Percentiles rank a stretch among this genome's conserved stretches.
Evolutionary conservation across 2,329 filamentous ascomycete genomes (phyloP).

Genomic region (Meredithiella fracta): DNA sequence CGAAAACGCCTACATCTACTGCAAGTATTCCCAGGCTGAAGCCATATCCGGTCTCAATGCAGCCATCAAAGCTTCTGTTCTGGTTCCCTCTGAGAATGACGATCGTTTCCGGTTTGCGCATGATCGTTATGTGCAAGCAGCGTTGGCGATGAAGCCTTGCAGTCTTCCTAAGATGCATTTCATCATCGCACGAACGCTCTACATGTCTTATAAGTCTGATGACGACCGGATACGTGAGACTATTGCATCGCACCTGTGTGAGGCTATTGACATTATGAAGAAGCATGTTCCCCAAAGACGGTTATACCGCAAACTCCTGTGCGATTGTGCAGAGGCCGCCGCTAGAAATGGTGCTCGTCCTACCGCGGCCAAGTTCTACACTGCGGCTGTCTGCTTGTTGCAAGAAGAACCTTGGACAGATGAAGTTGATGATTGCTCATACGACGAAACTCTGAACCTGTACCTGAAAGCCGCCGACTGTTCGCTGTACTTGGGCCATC

Average conservation of each 20-base stretch:
- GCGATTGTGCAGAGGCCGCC: constrained; percentile 61
- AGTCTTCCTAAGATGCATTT: constrained; percentile 74
- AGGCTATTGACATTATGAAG: constrained; percentile 60
- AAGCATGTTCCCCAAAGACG: constrained; percentile 40
- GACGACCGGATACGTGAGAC: constrained; percentile 27
- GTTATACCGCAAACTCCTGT: constrained; percentile 59
- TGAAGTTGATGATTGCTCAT: constrained; percentile 50
- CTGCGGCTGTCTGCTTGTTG: constrained; percentile 58
- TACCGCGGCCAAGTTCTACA: constrained; percentile 70
- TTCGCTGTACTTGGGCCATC: constrained; percentile 61
- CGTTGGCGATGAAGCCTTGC: constrained; percentile 51
- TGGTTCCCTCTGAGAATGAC: constrained; percentile 68
- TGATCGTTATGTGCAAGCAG: constrained; percentile 69
- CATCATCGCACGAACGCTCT: constrained; percentile 64
- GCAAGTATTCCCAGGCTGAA: constrained; percentile 43
- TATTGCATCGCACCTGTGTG: constrained; percentile 66
- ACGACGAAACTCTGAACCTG: constrained; percentile 70
- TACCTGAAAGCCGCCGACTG: constrained; percentile 70
- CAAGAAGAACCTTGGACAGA: constrained; percentile 67
- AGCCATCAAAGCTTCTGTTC: constrained; percentile 62
- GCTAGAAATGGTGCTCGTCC: constrained; percentile 68
- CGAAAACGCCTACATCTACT: constrained; percentile 5
- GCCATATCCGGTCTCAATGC: constrained; percentile 66
- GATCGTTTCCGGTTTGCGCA: constrained; percentile 80
- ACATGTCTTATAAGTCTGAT: constrained; percentile 45